Percentiles rank a stretch among this genome's conserved stretches.
phyloP scores from a whole-genome alignment of 2,329 filamentous ascomycete species.

The Cladosporium austrohemisphaericum region DNA sequence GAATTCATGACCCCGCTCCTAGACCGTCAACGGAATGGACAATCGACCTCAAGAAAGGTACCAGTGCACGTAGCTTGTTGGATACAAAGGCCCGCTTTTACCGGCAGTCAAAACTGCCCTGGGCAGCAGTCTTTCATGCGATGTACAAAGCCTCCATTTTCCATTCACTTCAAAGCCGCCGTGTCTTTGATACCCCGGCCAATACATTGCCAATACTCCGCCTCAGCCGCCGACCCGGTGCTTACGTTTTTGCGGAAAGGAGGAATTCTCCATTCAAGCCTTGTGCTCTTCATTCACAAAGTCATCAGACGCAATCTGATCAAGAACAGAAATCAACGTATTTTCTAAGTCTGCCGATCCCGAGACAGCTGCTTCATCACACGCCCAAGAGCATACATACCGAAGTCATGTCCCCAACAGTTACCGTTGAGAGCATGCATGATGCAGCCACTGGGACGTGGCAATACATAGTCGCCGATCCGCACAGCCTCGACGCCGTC shows the following conservation, averaged over 20 bases:
- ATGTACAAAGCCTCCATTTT: background rate
- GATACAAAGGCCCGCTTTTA: background rate
- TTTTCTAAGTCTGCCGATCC: background rate
- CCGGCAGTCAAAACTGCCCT: background rate
- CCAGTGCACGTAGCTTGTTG: background rate
- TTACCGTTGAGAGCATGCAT: background rate
- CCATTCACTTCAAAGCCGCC: background rate
- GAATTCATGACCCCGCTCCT: background rate
- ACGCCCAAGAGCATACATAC: background rate
- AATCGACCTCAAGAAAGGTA: background rate
- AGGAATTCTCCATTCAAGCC: background rate
- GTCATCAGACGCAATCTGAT: background rate
- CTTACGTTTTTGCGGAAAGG: background rate
- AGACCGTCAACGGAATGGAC: background rate
- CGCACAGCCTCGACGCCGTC: constrained; percentile 45
- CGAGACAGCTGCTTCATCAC: background rate
- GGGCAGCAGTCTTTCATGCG: background rate
- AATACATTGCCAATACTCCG: background rate
- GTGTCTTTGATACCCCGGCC: background rate
- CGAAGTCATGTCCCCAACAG: background rate
- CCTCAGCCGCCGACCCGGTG: background rate
- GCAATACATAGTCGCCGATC: constrained; percentile 60
- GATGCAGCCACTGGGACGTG: constrained; percentile 43
- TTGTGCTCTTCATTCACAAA: background rate
- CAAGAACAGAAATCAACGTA: too few species aligned